These are phyloP conservation scores for Penicillium sp. DNA, from an alignment of 2,329 filamentous ascomycete genomes.

Conservation along the genomic window DNA sequence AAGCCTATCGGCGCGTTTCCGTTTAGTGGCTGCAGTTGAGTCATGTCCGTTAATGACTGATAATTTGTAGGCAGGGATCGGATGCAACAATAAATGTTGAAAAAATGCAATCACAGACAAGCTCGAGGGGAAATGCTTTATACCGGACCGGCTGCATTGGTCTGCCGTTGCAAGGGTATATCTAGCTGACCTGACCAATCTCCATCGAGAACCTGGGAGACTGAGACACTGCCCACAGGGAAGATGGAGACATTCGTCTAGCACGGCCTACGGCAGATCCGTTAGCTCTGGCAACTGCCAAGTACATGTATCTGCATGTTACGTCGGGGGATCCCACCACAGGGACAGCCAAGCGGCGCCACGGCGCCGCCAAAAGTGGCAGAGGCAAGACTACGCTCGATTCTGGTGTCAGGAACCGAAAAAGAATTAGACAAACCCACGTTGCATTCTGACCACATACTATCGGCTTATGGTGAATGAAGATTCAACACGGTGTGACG, in stretches of 20 bases:
- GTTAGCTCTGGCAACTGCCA: neutral
- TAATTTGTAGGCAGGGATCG: neutral
- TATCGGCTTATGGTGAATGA: neutral
- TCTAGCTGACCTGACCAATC: neutral
- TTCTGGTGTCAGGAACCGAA: neutral
- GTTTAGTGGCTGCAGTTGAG: neutral
- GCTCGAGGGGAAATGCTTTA: neutral
- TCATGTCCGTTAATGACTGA: neutral
- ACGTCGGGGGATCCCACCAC: neutral
- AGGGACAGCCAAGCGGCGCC: neutral
- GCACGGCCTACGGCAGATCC: neutral
- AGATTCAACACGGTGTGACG: neutral
- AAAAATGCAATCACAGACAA: neutral
- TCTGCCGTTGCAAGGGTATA: neutral
- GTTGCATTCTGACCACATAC: neutral
- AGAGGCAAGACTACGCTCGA: neutral
- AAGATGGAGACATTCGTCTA: neutral
- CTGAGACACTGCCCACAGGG: neutral
- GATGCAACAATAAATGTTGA: neutral
- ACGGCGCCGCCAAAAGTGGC: too few relatives aligned
- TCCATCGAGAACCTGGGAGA: neutral
- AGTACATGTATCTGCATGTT: neutral
- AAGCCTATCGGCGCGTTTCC: neutral
- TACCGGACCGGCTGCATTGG: neutral
- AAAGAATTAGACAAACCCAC: neutral